Percentiles rank a stretch among this genome's conserved stretches.
Conservation (phyloP, 2,329 filamentous ascomycete genomes). For the Madurella mycetomatis region DNA sequence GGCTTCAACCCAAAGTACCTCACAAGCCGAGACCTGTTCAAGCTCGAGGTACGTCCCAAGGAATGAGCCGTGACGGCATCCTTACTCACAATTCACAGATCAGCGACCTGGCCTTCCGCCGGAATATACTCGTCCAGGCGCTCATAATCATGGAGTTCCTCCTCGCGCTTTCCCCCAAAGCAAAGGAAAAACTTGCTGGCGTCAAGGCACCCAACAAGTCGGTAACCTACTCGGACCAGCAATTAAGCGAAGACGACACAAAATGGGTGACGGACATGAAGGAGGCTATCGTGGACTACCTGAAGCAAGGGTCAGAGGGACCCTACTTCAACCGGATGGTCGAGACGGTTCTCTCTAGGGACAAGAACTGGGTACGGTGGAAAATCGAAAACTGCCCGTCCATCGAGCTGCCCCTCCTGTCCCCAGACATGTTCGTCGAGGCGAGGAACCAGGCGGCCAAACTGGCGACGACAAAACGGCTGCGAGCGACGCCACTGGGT, state of each 20-base stretch:
- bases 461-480: constrained; percentile 64
- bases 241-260: constrained; percentile 76
- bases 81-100: constrained; percentile 49
- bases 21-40: constrained; percentile 94
- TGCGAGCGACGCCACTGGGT: constrained; percentile 65
- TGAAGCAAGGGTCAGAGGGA: constrained; percentile 75
- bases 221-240: constrained; percentile 74
- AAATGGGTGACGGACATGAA: constrained; percentile 83
- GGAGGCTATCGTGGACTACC: constrained; percentile 72
- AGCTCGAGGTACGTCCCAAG: constrained; percentile 68
- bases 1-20: constrained; percentile 97
- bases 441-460: constrained; percentile 63
- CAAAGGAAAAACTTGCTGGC: constrained; percentile 72
- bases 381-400: constrained; percentile 90
- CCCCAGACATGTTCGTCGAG: constrained; percentile 62
- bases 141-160: constrained; percentile 94
- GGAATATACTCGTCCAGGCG: constrained; percentile 91
- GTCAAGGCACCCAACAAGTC: constrained; percentile 72
- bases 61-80: too few relatives aligned
- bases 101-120: constrained; percentile 87
- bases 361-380: constrained; percentile 99
- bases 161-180: constrained; percentile 76
- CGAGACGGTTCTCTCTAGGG: constrained; percentile 87
- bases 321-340: constrained; percentile 96
- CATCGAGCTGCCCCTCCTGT: constrained; percentile 72